phyloP scores from a whole-genome alignment of 108 stramenopile genomes.

The Schizochytrium sp. region DNA sequence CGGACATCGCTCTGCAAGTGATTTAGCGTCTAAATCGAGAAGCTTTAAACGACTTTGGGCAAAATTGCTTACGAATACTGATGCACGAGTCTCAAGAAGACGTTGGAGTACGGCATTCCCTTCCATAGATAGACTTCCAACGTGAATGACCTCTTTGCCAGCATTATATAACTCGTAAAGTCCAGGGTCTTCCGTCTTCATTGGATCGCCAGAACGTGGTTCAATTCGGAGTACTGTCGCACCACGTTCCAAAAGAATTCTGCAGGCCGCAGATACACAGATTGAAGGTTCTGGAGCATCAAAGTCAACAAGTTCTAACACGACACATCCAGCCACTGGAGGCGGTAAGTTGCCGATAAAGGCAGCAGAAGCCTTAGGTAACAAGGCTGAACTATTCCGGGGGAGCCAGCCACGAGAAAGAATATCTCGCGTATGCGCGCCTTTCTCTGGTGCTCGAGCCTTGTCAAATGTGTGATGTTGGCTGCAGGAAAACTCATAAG shows the following conservation, averaged over 20 bases:
- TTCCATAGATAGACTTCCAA: constrained; percentile 35
- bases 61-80: neutral
- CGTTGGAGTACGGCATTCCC: constrained; percentile 23
- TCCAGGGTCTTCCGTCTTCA: neutral
- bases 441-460: neutral
- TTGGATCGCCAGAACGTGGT: neutral
- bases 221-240: constrained; percentile 43
- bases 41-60: neutral
- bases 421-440: neutral
- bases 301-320: constrained; percentile 55
- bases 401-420: neutral
- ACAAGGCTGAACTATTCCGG: neutral
- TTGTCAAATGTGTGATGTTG: neutral
- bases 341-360: neutral
- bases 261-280: neutral
- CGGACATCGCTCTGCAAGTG: neutral
- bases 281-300: neutral
- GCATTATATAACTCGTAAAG: constrained; percentile 15
- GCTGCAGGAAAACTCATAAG: constrained; percentile 48
- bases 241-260: constrained; percentile 28
- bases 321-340: constrained; percentile 28
- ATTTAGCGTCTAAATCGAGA: constrained; percentile 18
- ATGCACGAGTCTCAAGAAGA: neutral
- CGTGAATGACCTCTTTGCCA: constrained; percentile 50
- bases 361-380: constrained; percentile 4